Conservation (phyloP, 352 stramenopile species). For the Phytophthora sp. region DNA sequence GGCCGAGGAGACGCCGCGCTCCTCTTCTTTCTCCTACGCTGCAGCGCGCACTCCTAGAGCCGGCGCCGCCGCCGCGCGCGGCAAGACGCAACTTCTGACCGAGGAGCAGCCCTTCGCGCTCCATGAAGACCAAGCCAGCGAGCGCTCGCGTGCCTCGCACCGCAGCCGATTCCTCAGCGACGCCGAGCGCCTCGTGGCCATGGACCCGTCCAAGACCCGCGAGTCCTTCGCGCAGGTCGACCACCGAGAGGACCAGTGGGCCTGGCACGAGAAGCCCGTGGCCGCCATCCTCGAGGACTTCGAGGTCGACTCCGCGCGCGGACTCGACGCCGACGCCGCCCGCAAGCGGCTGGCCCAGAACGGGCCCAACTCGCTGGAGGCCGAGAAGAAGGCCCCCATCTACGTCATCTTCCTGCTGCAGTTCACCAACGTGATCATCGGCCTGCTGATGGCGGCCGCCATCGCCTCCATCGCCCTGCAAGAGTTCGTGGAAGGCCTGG, state of each 20-base stretch:
- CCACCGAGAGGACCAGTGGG: slow-evolving; percentile 43
- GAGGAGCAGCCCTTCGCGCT: slow-evolving; percentile 14
- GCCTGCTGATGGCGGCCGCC: slow-evolving; percentile 59
- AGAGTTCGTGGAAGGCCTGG: slow-evolving; percentile 72
- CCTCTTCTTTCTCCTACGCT: slow-evolving; percentile 71
- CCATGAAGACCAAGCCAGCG: slow-evolving; percentile 11
- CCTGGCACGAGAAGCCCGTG: slow-evolving; percentile 64
- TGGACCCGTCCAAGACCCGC: slow-evolving; percentile 53
- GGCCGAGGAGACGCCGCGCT: slow-evolving; percentile 33
- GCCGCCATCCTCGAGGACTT: slow-evolving; percentile 45
- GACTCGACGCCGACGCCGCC: slow-evolving; percentile 43
- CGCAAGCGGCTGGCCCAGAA: slow-evolving; percentile 42
- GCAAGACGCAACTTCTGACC: slow-evolving; percentile 29
- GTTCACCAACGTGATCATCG: slow-evolving; percentile 84
- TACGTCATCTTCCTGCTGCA: slow-evolving; percentile 75
- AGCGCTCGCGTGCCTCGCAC: slow-evolving; percentile 39
- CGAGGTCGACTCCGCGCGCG: slow-evolving; percentile 43
- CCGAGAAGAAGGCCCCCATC: slow-evolving; percentile 60
- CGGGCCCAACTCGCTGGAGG: slow-evolving; percentile 57
- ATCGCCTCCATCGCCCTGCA: slow-evolving; percentile 70
- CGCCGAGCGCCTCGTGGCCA: slow-evolving; percentile 52
- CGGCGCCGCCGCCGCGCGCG: slow-evolving; percentile 11
- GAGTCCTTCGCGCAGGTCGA: slow-evolving; percentile 68
- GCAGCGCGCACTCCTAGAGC: slow-evolving; percentile 70
- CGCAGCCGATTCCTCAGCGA: slow-evolving; percentile 68